Base-by-base conservation (phyloP, 2,329 filamentous ascomycete species). In the Aspergillus fischeri region DNA sequence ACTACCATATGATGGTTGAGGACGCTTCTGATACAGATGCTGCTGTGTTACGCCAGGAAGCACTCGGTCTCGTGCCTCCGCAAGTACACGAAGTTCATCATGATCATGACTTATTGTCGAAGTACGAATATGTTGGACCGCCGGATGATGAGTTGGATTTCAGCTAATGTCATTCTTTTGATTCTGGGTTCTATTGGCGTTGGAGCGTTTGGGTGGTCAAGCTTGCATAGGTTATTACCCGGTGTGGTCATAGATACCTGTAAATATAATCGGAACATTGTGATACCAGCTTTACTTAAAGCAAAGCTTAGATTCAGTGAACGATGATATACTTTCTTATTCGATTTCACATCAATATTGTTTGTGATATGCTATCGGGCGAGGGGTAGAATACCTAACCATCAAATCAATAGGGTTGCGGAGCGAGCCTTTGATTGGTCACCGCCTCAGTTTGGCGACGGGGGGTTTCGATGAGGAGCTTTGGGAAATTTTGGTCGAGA, bases 1-100 rank as follows among this genome's bases (percentile, higher is more conserved):
- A 74, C 41, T 77, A 76, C 55, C 73, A 75, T 56, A 73, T 76
- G 64, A 74, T 76, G 69, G 73, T 76, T 24, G 73, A 76, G 44
- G 74, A 76, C 53, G 66, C 68, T 8, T 72, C 74, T 14, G 73
- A 75, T 52, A 62, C 71, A 3, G 69, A 72, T 29, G 65, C 70
- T 8, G 65, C 61, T 14, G 59, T 63, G 3, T 65, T 77, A 50
- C 72, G 72, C 50, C 71, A 74, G 54, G 72, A 75, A 41, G 66
- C 74, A 17, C 63, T 77, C 54, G 69, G 70, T 21, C 60, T 77
- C 52, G 75, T 75, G 45, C 74, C 75, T 58, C 65, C 73, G 10
- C 68, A 71, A 20, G 61, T 73, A 10, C 72, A 71, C 54, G 74
- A 77, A 41, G 61, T 75, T 21, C 75, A 77, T 52, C 70, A 76